Evolutionary conservation across 2,329 filamentous ascomycete species (phyloP).

Genomic region (Furcasterigmium furcatum): DNA sequence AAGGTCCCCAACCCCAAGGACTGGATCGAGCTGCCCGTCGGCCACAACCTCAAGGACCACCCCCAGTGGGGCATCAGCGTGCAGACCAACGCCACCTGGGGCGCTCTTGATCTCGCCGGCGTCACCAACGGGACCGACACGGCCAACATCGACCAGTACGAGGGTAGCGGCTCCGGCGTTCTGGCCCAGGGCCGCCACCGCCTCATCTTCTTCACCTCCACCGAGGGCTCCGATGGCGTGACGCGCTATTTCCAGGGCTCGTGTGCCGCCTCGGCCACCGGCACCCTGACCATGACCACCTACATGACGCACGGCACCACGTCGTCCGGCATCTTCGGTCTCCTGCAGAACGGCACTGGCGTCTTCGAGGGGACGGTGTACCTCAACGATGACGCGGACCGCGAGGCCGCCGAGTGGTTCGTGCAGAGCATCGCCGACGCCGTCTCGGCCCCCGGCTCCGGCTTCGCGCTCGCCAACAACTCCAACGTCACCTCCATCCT

Average conservation of each 20-base stretch:
- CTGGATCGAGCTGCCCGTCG: constrained; percentile 37
- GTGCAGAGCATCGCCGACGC: not conserved
- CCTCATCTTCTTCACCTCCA: constrained; percentile 42
- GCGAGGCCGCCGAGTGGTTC: not conserved
- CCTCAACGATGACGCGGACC: constrained; percentile 32
- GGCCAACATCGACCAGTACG: constrained; percentile 25
- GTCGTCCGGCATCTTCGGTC: constrained; percentile 42
- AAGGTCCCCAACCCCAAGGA: constrained; percentile 16
- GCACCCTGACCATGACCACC: constrained; percentile 39
- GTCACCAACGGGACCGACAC: constrained; percentile 16
- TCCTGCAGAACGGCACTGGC: constrained; percentile 17
- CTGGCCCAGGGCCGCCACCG: constrained; percentile 42
- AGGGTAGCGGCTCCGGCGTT: constrained; percentile 29
- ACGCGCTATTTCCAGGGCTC: constrained; percentile 40
- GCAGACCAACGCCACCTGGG: constrained; percentile 18
- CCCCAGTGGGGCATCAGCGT: constrained; percentile 21
- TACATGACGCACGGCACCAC: constrained; percentile 49
- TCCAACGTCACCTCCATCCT: not conserved
- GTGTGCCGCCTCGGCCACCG: constrained; percentile 34
- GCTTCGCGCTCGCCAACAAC: not conserved
- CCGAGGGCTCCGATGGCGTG: constrained; percentile 33
- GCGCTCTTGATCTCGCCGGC: constrained; percentile 8
- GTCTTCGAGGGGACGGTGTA: constrained; percentile 34
- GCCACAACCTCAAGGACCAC: constrained; percentile 30
- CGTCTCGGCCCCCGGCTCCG: not conserved